phyloP scores from a whole-genome alignment of 768 basidiomycete species.

The Boletus tomentosulus region DNA sequence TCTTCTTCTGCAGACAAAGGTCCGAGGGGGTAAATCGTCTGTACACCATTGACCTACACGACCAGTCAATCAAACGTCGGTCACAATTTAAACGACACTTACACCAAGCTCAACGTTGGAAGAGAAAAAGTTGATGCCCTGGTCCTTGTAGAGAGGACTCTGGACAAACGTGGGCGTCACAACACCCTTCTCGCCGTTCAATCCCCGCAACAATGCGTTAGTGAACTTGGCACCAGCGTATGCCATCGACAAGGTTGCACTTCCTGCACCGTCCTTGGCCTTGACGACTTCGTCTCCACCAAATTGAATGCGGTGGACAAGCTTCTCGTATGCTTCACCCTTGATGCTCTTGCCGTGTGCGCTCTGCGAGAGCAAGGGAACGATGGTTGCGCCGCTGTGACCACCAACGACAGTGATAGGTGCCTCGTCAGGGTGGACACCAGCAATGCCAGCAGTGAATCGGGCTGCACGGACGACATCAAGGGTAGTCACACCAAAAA shows the following conservation, averaged over 20 bases:
- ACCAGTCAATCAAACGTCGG: conserved; percentile 7
- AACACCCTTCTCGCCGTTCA: conserved; percentile 64
- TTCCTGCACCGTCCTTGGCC: conserved; percentile 88
- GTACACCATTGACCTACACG: conserved; percentile 73
- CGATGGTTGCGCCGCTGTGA: conserved; percentile 96
- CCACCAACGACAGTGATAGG: conserved; percentile 88
- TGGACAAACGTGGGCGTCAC: conserved; percentile 84
- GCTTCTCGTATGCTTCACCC: conserved; percentile 69
- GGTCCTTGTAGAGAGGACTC: conserved; percentile 76
- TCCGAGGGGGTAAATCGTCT: conserved; percentile 87
- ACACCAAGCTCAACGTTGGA: conserved; percentile 93
- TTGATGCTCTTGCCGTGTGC: conserved; percentile 62
- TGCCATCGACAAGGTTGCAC: conserved; percentile 75
- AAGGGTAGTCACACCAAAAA: conserved; percentile 98
- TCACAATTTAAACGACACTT: conserved; percentile 25
- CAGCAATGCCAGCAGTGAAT: conserved; percentile 74
- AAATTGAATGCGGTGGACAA: conserved; percentile 93
- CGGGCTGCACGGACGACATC: conserved; percentile 95
- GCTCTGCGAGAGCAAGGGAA: conserved; percentile 89
- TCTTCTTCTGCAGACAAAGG: conserved; percentile 76
- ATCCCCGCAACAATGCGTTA: conserved; percentile 52
- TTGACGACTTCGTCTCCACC: conserved; percentile 99
- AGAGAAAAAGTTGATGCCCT: conserved; percentile 95
- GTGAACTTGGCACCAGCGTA: conserved; percentile 75
- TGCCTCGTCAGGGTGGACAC: conserved; percentile 61